phyloP scores from a whole-genome alignment of 2,329 filamentous ascomycete genomes.

The Fusarium nisikadoi region DNA sequence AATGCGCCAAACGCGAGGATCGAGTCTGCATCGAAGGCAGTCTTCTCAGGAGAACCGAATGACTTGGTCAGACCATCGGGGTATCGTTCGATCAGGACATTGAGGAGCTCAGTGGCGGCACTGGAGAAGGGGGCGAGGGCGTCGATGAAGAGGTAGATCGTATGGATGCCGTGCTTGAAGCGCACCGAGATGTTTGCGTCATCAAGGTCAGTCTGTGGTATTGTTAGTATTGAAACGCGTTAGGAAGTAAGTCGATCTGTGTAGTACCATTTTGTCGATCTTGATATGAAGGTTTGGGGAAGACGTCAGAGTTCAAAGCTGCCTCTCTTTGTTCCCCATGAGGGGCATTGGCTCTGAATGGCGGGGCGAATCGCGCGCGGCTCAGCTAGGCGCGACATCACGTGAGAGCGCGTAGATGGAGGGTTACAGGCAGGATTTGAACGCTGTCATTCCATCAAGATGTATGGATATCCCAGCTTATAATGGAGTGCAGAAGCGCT shows the following conservation, averaged over 20 bases:
- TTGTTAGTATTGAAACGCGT: background rate
- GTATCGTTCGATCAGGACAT: slow-evolving; percentile 67
- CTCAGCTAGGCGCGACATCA: slow-evolving; percentile 18
- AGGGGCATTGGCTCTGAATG: slow-evolving; percentile 2
- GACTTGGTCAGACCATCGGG: slow-evolving; percentile 61
- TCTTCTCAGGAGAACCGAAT: slow-evolving; percentile 47
- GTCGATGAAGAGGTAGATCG: slow-evolving; percentile 74
- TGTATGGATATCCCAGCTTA: background rate
- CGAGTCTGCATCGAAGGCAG: slow-evolving; percentile 54
- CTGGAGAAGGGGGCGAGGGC: slow-evolving; percentile 65
- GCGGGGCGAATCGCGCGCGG: slow-evolving; percentile 16
- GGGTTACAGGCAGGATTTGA: background rate
- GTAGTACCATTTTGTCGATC: slow-evolving; percentile 32
- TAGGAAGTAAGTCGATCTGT: background rate
- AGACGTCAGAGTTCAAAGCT: slow-evolving; percentile 6
- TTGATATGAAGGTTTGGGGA: background rate
- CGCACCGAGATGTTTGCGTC: slow-evolving; percentile 72
- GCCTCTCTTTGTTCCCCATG: slow-evolving; percentile 3
- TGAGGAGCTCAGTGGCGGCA: slow-evolving; percentile 68
- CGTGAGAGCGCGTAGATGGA: slow-evolving; percentile 30
- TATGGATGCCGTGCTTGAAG: slow-evolving; percentile 78
- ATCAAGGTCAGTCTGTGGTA: slow-evolving; percentile 46
- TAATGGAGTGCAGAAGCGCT: background rate
- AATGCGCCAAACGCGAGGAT: slow-evolving; percentile 60
- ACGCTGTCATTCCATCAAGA: background rate